Evolutionary conservation across 1,139 yeast genomes (phyloP), one percentile per base, ranked within the genome.

Genomic region (Pichia sp.): DNA sequence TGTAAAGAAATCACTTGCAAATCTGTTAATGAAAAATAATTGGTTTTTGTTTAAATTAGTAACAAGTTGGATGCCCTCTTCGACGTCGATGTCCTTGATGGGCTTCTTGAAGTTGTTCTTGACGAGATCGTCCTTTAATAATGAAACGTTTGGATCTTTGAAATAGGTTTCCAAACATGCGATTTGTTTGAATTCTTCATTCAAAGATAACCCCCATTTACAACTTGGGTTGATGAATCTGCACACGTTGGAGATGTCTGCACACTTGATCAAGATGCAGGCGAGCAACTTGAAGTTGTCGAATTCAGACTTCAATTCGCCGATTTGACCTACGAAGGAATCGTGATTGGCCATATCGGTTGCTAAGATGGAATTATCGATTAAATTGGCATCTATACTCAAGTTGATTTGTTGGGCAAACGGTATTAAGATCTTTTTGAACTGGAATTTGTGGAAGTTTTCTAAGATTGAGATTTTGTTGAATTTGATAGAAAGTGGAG

Each of bases 311-410:
- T 47, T 47, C 28, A 63, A 55, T 35, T 60, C 56, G 38, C 61
- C 61, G 42, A 69, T 72, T 57, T 75, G 71, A 42, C 71, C 70
- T 62, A 90, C 81, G 66, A 85, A 91, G 50, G 77, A 84, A 57
- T 81, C 81, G 70, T 93, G 99, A 59, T 80, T 78, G 0, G 93
- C 94, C 97, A 93, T 91, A 67, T 93, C 98, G 0, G 99, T 93
- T 12, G 98, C 96, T 50, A 88, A 67, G 15, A 66, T 63, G 20
- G 51, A 34, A 31, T 35, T 30, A 9, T 42, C 28, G 14, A 47
- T 34, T 3, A 47, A 15, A 24, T 39, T 34, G 17, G 28, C 2
- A 28, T 28, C n/a, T 20, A 45, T 22, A 30, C 38, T 18, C 14
- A 22, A 10, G 10, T 28, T 33, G 4, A 35, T 22, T 15, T 40